phyloP scores from a whole-genome alignment of 805 yeast genomes.

The Yamadazyma nakazawae region DNA sequence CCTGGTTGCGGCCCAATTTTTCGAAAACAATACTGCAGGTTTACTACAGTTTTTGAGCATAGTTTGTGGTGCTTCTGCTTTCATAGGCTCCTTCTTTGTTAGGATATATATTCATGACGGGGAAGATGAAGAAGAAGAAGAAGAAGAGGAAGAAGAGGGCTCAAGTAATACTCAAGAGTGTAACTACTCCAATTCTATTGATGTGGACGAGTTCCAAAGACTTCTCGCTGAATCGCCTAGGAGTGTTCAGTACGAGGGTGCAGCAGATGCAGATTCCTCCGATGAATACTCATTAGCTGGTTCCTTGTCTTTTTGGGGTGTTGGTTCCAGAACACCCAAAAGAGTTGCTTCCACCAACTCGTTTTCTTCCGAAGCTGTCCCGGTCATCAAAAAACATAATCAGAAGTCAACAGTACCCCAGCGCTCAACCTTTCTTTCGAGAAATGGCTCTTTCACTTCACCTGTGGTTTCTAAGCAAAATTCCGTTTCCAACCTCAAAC shows the following conservation, averaged over 20 bases:
- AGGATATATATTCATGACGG: constrained; percentile 30
- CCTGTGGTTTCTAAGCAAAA: not conserved
- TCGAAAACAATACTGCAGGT: constrained; percentile 50
- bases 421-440: constrained; percentile 8
- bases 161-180: not conserved
- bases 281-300: constrained; percentile 22
- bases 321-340: constrained; percentile 31
- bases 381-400: constrained; percentile 11
- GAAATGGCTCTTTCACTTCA: constrained; percentile 7
- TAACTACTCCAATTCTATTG: not conserved
- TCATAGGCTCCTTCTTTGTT: constrained; percentile 46
- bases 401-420: constrained; percentile 2
- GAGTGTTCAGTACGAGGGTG: not conserved
- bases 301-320: constrained; percentile 40
- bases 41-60: constrained; percentile 54
- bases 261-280: not conserved
- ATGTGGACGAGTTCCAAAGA: not conserved
- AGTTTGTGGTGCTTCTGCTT: constrained; percentile 47
- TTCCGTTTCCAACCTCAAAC: not conserved
- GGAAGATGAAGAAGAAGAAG: constrained; percentile 17
- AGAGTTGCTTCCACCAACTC: constrained; percentile 15
- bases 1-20: constrained; percentile 50
- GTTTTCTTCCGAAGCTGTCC: constrained; percentile 14
- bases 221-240: not conserved
- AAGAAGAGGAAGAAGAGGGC: not conserved